Evolutionary conservation across 2,329 filamentous ascomycete genomes (phyloP), one percentile per base, ranked within the genome.

Genomic region (Penicillium concentricum): DNA sequence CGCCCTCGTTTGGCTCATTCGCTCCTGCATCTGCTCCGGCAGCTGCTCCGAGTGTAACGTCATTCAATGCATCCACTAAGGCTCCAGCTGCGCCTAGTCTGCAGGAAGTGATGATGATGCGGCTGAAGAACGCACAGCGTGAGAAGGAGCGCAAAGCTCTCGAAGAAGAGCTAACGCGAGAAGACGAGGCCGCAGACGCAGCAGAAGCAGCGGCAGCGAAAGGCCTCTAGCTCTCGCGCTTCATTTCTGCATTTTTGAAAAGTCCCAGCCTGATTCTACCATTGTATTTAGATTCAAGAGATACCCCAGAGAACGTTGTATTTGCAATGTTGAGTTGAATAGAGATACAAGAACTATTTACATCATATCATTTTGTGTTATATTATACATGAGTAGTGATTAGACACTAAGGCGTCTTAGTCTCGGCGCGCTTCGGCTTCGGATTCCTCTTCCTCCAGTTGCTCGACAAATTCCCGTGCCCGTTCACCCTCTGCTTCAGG

Each of bases 111-210:
- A 85, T 81, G 1, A 78, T 85, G 74, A 85, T 82, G 58, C 78
- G 82, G 54, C 62, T 87, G 39, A 81, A 82, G 61, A 83, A 80
- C 54, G 83, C 83, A 1, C 82, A 86, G 68, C 78, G 76, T 39
- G 76, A 78, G 63, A 77, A 79, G 24, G 83, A 79, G 37, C 79
- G 77, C 55, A 78, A 76, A 62, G 76, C 77, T 32, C 59, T 83
- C 13, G 82, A 83, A 59, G 82, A 84, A 51, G 78, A 85, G 60
- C 76, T 83, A 53, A 68, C 74, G 42, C 77, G 76, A 63, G 77
- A 79, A 59, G 81, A 83, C 41, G 77, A 79, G 54, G 75, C 71
- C 5, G 75, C 74, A 4, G 72, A 73, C 61, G 71, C 71, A 60
- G 61, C 72, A 55, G 67, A 69, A 56, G 62, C 67, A 49, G 65